A percentile compares a stretch with the other conserved stretches of the same genome.
phyloP scores from a whole-genome alignment of 106 monocot species.

The Apostasia shenzhenica region DNA sequence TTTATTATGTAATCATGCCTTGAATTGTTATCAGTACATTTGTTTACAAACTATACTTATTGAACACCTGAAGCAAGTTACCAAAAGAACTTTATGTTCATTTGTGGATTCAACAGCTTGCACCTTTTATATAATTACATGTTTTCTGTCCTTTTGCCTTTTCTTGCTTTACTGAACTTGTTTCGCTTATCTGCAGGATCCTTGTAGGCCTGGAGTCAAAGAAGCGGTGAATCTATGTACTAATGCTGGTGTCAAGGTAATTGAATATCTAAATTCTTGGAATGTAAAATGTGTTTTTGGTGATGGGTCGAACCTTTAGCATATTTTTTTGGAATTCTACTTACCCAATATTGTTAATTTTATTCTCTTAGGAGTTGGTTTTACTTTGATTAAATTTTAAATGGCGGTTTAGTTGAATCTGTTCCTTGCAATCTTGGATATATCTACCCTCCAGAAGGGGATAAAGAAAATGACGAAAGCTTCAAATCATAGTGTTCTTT shows the following conservation, averaged over 20 bases:
- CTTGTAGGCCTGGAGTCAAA: conserved; percentile 70
- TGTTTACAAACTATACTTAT: no score
- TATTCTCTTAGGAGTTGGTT: background rate
- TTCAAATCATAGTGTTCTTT: no score
- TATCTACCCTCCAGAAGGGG: no score
- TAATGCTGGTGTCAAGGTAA: conserved; percentile 73
- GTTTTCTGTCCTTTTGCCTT: background rate
- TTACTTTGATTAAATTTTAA: background rate
- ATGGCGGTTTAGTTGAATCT: background rate
- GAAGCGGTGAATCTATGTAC: conserved; percentile 52
- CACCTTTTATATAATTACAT: background rate
- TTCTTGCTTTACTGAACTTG: conserved; percentile 4
- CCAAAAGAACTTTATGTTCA: no score
- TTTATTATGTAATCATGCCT: no score
- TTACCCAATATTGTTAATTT: background rate
- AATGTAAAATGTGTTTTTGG: background rate
- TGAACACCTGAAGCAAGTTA: no score
- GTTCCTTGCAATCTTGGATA: background rate
- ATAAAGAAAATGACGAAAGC: no score
- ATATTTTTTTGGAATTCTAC: no score
- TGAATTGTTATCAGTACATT: no score
- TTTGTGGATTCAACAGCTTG: background rate
- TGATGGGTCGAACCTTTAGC: no score
- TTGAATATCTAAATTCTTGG: background rate
- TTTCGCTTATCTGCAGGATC: conserved; percentile 46